Evolutionary conservation across 2,329 filamentous ascomycete species (phyloP).

Genomic region (Sporothrix curviconia): DNA sequence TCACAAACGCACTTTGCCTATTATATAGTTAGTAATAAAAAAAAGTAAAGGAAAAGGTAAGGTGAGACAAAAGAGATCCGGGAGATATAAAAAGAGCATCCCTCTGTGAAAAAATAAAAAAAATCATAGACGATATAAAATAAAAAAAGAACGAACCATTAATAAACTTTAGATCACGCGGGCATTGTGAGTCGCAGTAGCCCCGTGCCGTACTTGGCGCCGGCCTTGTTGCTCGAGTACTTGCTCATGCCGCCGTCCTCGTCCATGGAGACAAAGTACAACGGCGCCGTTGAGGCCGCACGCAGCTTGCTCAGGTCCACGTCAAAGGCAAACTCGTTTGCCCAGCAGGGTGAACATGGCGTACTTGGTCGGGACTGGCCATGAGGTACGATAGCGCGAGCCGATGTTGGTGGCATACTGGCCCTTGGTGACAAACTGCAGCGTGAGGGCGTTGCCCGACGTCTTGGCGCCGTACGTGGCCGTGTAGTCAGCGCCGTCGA

Average conservation of each 20-base stretch:
- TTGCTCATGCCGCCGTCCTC: constrained; percentile 41
- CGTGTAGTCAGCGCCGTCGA: constrained; percentile 49
- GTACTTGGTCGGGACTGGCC: constrained; percentile 26
- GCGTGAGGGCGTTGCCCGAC: constrained; percentile 38
- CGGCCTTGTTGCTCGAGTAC: constrained; percentile 36
- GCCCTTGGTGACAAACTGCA: constrained; percentile 40
- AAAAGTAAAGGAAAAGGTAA: background rate
- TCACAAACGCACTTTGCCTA: no score
- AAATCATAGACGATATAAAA: no score
- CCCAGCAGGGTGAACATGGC: constrained; percentile 50
- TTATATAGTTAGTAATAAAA: background rate
- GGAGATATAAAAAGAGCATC: no score
- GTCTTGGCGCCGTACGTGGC: constrained; percentile 47
- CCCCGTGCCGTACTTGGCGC: constrained; percentile 49
- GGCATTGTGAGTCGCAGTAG: constrained; percentile 43
- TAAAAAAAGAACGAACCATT: constrained; percentile 28
- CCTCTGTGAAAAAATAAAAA: no score
- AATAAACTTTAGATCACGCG: constrained; percentile 42
- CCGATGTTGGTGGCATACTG: constrained; percentile 34
- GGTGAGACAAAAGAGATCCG: no score
- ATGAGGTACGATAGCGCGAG: constrained; percentile 29
- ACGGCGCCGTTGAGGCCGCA: constrained; percentile 56
- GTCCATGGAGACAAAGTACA: constrained; percentile 46
- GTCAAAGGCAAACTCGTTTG: constrained; percentile 58
- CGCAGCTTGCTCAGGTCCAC: constrained; percentile 54